Percentiles rank a stretch among this genome's conserved stretches.
Conservation (phyloP, 2,329 filamentous ascomycete species). For the Botrytis deweyae region DNA sequence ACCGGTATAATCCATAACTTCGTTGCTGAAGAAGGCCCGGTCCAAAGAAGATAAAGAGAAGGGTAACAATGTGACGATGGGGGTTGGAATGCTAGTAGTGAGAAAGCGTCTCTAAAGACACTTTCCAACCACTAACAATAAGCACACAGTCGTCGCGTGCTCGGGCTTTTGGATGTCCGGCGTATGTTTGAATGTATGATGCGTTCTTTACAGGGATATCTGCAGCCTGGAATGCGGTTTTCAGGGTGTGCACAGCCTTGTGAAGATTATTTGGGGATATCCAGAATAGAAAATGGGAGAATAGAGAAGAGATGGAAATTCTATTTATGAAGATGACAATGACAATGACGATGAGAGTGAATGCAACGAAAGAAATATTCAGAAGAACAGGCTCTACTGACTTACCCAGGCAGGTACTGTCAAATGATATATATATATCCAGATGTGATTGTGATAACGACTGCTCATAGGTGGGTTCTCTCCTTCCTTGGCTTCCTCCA, state of each 20-base stretch:
- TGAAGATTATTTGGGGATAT: not conserved
- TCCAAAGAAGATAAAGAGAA: constrained; percentile 41
- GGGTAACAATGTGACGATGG: constrained; percentile 35
- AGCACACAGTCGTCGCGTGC: constrained; percentile 10
- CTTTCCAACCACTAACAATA: constrained; percentile 39
- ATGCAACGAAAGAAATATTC: not conserved
- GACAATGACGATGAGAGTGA: not conserved
- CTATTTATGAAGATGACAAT: not conserved
- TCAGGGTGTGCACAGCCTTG: constrained; percentile 1
- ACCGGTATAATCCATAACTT: constrained; percentile 50
- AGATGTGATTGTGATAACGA: not conserved
- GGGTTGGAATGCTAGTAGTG: constrained; percentile 38
- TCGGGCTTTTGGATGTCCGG: not conserved
- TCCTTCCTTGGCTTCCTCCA: not conserved
- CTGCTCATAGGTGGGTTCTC: not conserved
- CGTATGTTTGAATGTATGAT: constrained; percentile 8
- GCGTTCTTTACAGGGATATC: constrained; percentile 17
- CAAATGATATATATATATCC: not conserved
- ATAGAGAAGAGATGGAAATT: not conserved
- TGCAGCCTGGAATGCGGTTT: constrained; percentile 18
- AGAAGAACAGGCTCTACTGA: not conserved
- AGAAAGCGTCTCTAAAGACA: constrained; percentile 42
- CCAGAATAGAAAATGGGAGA: not conserved
- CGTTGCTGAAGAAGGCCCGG: constrained; percentile 40
- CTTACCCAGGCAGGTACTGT: not conserved